Evolutionary conservation across 2,329 filamentous ascomycete genomes (phyloP).

Genomic region (Fusarium virguliforme): DNA sequence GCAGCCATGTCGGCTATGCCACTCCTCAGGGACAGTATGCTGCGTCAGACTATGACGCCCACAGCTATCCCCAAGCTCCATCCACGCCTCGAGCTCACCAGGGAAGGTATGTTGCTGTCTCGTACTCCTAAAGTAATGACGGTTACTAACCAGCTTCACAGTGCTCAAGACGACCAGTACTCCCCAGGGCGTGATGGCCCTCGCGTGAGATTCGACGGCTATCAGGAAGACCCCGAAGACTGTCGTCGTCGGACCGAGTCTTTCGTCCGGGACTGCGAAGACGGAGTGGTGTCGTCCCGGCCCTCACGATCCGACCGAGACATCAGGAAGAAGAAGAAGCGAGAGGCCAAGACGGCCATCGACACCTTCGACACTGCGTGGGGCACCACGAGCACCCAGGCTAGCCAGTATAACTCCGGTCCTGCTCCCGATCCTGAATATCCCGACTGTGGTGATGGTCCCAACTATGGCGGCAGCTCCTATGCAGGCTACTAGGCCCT

Average conservation of each 20-base stretch:
- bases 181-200: not conserved
- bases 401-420: not conserved
- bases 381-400: not conserved
- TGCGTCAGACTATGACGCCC: not conserved
- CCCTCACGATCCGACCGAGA: not conserved
- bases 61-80: not conserved
- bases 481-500: not conserved
- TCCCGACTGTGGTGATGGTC: not conserved
- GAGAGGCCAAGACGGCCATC: not conserved
- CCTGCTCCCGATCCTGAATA: not conserved
- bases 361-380: not conserved
- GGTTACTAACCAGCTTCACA: slow-evolving; percentile 19
- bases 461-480: not conserved
- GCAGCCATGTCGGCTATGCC: not conserved
- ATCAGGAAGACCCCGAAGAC: slow-evolving; percentile 10
- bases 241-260: slow-evolving; percentile 14
- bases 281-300: not conserved
- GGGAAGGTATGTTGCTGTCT: slow-evolving; percentile 28
- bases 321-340: slow-evolving; percentile 2
- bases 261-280: slow-evolving; percentile 15
- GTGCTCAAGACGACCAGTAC: not conserved
- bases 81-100: slow-evolving; percentile 29
- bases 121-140: not conserved
- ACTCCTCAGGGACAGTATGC: not conserved
- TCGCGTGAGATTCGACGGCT: slow-evolving; percentile 18